Evolutionary conservation across 2,329 filamentous ascomycete genomes (phyloP).

Genomic region (Pseudofabraea citricarpa): DNA sequence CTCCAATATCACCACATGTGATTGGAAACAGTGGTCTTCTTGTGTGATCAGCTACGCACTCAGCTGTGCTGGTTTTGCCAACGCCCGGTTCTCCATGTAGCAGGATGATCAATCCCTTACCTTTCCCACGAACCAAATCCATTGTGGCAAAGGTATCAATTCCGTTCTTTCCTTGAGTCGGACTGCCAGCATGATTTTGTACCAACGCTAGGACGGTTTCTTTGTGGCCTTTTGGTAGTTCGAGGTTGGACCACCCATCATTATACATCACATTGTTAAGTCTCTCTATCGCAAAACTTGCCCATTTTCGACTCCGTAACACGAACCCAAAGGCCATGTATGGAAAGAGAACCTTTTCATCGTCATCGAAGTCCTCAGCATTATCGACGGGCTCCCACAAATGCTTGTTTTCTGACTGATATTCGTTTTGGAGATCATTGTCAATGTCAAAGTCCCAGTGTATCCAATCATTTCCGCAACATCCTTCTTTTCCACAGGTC

Average conservation of each 20-base stretch:
- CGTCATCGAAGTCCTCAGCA: not conserved
- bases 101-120: conserved; percentile 37
- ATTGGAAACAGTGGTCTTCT: conserved; percentile 8
- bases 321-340: not conserved
- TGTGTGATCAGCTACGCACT: conserved; percentile 7
- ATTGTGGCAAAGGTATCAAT: not conserved
- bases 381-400: not conserved
- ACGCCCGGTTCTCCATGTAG: conserved; percentile 24
- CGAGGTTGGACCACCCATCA: not conserved
- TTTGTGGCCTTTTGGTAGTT: not conserved
- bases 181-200: not conserved
- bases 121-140: conserved; percentile 26
- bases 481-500: not conserved
- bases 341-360: not conserved
- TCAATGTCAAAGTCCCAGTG: not conserved
- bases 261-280: not conserved
- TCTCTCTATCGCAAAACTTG: not conserved
- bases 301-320: not conserved
- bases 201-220: conserved; percentile 2
- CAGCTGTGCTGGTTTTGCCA: conserved; percentile 4
- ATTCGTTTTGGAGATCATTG: not conserved
- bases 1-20: conserved; percentile 42
- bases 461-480: not conserved
- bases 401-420: not conserved
- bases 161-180: not conserved